Percentiles rank a stretch among this genome's conserved stretches.
Conservation (phyloP, 257 asterid genomes). For the Cynanchum wilfordii region DNA sequence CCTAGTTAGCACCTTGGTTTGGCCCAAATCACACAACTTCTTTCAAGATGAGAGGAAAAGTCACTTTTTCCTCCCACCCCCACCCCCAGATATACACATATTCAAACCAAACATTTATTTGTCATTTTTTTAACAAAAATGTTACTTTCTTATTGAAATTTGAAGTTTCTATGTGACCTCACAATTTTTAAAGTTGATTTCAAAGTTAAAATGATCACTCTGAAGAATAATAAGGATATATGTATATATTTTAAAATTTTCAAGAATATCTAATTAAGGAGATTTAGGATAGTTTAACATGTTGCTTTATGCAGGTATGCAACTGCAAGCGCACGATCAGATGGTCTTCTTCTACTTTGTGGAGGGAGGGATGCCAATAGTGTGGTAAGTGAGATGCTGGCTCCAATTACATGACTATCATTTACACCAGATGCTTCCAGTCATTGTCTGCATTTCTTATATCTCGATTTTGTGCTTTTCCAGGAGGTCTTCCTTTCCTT, state of each 20-base stretch:
- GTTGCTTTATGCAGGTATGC: conserved; percentile 63
- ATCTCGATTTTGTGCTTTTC: not conserved
- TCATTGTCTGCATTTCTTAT: not conserved
- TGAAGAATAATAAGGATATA: not conserved
- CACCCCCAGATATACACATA: too few relatives aligned
- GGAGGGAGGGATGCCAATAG: conserved; percentile 99
- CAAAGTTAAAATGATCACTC: not conserved
- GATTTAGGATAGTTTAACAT: too few relatives aligned
- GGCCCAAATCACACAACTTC: too few relatives aligned
- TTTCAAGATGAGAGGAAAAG: too few relatives aligned
- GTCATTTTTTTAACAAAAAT: too few relatives aligned
- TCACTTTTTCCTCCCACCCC: too few relatives aligned
- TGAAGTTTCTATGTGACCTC: too few relatives aligned
- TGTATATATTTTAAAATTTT: too few relatives aligned
- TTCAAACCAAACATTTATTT: too few relatives aligned
- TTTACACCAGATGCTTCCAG: not conserved
- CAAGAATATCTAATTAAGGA: not conserved
- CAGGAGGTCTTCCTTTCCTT: not conserved
- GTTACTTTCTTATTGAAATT: too few relatives aligned
- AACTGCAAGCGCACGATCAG: conserved; percentile 99
- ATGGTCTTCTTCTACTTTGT: conserved; percentile 98
- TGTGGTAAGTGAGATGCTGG: conserved; percentile 59
- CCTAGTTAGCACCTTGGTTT: too few relatives aligned
- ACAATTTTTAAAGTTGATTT: too few relatives aligned
- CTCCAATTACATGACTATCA: conserved; percentile 5